Evolutionary conservation across 306 rosid species (phyloP), one percentile per base, ranked within the genome.

Genomic region (Cucurbita pepo): DNA sequence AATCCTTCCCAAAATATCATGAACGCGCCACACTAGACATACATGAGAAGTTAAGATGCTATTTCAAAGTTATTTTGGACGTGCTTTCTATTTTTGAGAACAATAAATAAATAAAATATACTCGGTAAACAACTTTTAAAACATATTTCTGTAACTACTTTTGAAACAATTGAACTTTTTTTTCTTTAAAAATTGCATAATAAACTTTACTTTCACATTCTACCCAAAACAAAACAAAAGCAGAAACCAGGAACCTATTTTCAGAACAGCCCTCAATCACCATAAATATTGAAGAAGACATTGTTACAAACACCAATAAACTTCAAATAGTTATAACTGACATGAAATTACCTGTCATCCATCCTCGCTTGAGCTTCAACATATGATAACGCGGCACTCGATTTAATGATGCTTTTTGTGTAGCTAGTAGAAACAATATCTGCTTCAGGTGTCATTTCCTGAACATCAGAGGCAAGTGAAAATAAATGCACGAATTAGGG

Each of bases 321-420:
- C 25, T 53, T 72, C 54, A 59, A n/a, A 73, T 51, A 73, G 81
- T 41, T 44, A 14, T 65, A 71, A 38, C 48, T 69, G 80, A 82
- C 79, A 79, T 47, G 77, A 56, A 60, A 69, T 71, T 70, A 91
- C 99, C 95, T 89, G 75, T 94, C 99, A 80, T 94, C 99, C 96
- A 94, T 94, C 86, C 96, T 94, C 0, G 99, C 96, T 73, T 94
- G 99, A 80, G 97, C 99, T 85, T 94, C 99, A 79, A 94, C 79
- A 67, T 94, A 94, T 50, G 99, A 94, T 81, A 94, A 75, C 55
- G 99, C 95, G 41, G 99, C 99, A 69, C 83, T 76, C 13, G 99
- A 94, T 78, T 85, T 91, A 58, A 94, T 91, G 70, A 94, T 77
- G 88, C 97, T 94, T 84, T 89, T 94, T 69, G 96, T 89, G 84